Evolutionary conservation across 768 basidiomycete species (phyloP).

Genomic region (Serpula lacrymans): DNA sequence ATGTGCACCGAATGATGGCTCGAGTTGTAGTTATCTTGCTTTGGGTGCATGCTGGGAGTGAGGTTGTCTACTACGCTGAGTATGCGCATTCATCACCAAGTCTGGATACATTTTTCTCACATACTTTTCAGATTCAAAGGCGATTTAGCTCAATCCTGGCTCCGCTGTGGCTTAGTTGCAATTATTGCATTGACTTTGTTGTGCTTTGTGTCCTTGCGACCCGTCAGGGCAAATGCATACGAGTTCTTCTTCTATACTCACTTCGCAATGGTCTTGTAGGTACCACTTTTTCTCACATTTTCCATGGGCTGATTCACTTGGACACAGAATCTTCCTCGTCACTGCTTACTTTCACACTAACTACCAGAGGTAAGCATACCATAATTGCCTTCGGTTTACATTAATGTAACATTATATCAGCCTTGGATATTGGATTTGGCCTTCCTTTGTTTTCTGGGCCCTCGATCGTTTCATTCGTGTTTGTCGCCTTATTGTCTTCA

Average conservation of each 20-base stretch:
- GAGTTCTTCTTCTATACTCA: constrained; percentile 51
- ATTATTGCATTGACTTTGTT: constrained; percentile 37
- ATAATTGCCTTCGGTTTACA: neutral
- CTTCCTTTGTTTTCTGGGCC: constrained; percentile 44
- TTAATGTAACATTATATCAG: constrained; percentile 2
- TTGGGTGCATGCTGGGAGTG: constrained; percentile 45
- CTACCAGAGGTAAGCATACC: constrained; percentile 4
- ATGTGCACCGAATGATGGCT: constrained; percentile 42
- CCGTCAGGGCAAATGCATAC: constrained; percentile 41
- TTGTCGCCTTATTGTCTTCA: constrained; percentile 37
- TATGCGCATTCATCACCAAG: neutral
- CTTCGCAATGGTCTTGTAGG: constrained; percentile 36
- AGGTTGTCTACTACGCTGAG: constrained; percentile 22
- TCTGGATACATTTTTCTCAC: neutral
- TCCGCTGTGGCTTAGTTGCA: constrained; percentile 29
- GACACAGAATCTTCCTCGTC: constrained; percentile 26
- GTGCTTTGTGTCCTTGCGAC: constrained; percentile 43
- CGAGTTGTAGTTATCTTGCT: constrained; percentile 41
- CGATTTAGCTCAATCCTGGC: constrained; percentile 10
- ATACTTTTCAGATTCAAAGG: constrained; percentile 4
- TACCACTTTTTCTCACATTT: neutral
- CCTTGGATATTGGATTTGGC: constrained; percentile 38
- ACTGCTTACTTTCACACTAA: constrained; percentile 29
- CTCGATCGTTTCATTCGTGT: constrained; percentile 42
- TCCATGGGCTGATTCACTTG: neutral